Percentiles rank a stretch among this genome's conserved stretches.
Conservation (phyloP, 345 rosid species). For the Schrenkiella parvula region DNA sequence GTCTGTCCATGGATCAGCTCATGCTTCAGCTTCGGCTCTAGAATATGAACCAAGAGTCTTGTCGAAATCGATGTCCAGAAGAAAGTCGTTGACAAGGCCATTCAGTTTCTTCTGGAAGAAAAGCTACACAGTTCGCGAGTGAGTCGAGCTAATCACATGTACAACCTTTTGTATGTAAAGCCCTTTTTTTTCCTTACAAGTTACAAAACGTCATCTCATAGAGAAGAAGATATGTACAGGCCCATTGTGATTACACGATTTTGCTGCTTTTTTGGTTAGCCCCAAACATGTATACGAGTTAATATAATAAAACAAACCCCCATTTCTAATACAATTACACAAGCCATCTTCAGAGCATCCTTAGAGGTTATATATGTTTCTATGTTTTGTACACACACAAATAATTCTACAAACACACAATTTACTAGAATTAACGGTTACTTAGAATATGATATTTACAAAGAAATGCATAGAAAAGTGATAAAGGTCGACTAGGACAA, state of each 20-base stretch:
- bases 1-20: conserved; percentile 20
- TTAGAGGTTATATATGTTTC: not conserved
- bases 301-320: conserved; percentile 9
- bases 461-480: not conserved
- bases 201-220: conserved; percentile 30
- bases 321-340: not conserved
- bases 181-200: conserved; percentile 28
- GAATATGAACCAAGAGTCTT: conserved; percentile 50
- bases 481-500: not conserved
- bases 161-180: conserved; percentile 40
- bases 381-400: not conserved
- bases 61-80: conserved; percentile 66
- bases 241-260: conserved; percentile 22
- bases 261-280: conserved; percentile 20
- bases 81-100: conserved; percentile 65
- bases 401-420: not conserved
- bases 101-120: conserved; percentile 82
- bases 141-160: conserved; percentile 19
- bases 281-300: conserved; percentile 19
- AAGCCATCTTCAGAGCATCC: not conserved
- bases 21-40: conserved; percentile 18
- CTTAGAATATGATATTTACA: conserved; percentile 8
- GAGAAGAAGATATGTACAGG: conserved; percentile 65
- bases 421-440: not conserved
- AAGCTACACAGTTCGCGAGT: conserved; percentile 65